Evolutionary conservation across 306 rosid species (phyloP), one percentile per base, ranked within the genome.

Genomic region (Trifolium fragiferum): DNA sequence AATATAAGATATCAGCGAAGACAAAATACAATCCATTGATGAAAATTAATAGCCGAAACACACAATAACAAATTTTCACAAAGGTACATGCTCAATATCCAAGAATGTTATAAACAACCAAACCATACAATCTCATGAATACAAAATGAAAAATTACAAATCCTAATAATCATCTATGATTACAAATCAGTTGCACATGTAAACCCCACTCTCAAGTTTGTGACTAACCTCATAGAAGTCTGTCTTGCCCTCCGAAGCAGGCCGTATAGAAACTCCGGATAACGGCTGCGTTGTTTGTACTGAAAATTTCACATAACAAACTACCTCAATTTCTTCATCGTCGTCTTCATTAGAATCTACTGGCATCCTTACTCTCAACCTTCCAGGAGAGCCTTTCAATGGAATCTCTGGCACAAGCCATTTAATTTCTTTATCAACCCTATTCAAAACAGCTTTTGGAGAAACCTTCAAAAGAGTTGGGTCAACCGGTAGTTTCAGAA

Each of bases 221-320:
- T 89, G 89, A 75, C 86, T 86, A 84, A 89, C 91, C 97, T 90
- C 96, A 6, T 94, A 87, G 82, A 90, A 94, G 77, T 92, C 99
- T 2, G 87, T 82, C 83, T 81, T 89, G 23, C 97, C 96, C 88
- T 94, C 96, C 0, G 93, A 77, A 30, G 97, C 93, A 30, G 93
- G 92, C 70, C 88, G 88, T 53, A 92, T 80, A 70, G 84, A 79
- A 79, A 94, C 81, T 68, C 96, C 95, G 49, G 99, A 94, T 32
- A 94, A 82, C 6, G 99, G 82, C 67, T 84, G 85, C 33, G 64
- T 66, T 74, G 85, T 88, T 78, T 87, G 92, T 44, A 69, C 82
- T 5, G 99, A 88, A 74, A 94, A 94, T 46, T 90, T 89, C 78
- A 94, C 97, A 66, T 86, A 78, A 73, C 84, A 82, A 51, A 90